Percentiles rank a stretch among this genome's conserved stretches.
These are phyloP conservation scores for Aaosphaeria arxii DNA, from an alignment of 2,329 filamentous ascomycete species.

Conservation along the genomic window DNA sequence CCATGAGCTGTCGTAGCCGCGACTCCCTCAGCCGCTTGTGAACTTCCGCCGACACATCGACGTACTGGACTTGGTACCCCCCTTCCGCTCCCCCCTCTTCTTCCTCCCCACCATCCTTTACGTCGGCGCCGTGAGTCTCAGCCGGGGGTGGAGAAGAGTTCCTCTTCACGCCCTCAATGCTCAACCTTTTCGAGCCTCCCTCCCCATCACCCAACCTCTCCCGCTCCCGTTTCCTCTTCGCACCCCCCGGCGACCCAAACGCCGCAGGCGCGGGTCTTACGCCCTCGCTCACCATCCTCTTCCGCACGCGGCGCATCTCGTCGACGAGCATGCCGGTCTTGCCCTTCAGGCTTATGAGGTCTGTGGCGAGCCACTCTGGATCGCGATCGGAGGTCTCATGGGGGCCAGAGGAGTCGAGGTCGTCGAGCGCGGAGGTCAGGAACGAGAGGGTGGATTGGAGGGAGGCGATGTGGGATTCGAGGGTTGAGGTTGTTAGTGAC, in stretches of 20 bases:
- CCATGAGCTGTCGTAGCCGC: slow-evolving; percentile 28
- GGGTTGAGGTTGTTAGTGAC: neutral
- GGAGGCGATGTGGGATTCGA: slow-evolving; percentile 30
- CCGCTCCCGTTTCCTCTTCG: no score
- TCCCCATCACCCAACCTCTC: no score
- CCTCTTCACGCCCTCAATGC: neutral
- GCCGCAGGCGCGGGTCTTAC: slow-evolving; percentile 1
- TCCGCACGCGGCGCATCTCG: slow-evolving; percentile 31
- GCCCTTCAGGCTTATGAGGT: slow-evolving; percentile 30
- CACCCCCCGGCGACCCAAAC: no score
- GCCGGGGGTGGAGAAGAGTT: slow-evolving; percentile 7
- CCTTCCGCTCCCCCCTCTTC: slow-evolving; percentile 3
- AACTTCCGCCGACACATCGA: slow-evolving; percentile 34
- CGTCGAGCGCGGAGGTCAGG: slow-evolving; percentile 28
- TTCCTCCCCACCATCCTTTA: neutral
- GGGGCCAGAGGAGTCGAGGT: slow-evolving; percentile 28
- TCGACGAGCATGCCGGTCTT: slow-evolving; percentile 31
- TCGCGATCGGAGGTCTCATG: no score
- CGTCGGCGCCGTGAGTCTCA: slow-evolving; percentile 1
- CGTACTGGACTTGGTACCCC: slow-evolving; percentile 20
- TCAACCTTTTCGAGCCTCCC: no score
- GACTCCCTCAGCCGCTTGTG: slow-evolving; percentile 26
- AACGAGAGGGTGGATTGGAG: slow-evolving; percentile 22
- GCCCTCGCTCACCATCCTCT: slow-evolving; percentile 25
- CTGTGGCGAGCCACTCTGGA: slow-evolving; percentile 34